A percentile compares a stretch with the other conserved stretches of the same genome.
Evolutionary conservation across 257 asterid genomes (phyloP).

Genomic region (Capsicum pubescens): DNA sequence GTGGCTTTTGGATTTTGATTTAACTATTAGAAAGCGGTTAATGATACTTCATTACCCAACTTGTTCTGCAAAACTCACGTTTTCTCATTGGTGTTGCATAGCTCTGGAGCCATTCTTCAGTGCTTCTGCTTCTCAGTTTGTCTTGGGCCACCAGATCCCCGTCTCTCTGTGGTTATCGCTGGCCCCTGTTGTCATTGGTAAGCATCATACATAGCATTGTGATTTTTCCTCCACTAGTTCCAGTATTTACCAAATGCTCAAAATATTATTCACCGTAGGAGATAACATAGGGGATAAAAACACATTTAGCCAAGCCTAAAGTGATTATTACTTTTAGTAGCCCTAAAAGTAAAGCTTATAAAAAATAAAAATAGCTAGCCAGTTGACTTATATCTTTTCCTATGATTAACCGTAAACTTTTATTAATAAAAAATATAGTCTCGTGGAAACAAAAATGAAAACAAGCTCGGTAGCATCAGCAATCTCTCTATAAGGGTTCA

Average conservation of each 20-base stretch:
- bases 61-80: neutral
- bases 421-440: too few species aligned
- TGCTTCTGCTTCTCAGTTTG: constrained; percentile 96
- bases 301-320: too few species aligned
- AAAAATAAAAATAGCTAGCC: too few species aligned
- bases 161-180: constrained; percentile 79
- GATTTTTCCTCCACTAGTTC: neutral
- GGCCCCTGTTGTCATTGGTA: constrained; percentile 95
- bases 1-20: neutral
- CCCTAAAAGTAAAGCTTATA: too few species aligned
- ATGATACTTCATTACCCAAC: neutral
- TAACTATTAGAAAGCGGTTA: neutral
- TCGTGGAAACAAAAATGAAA: too few species aligned
- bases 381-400: too few species aligned
- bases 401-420: too few species aligned
- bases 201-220: constrained; percentile 24
- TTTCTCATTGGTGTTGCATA: constrained; percentile 38
- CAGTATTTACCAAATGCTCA: neutral
- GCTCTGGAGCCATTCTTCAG: constrained; percentile 99
- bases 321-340: too few species aligned
- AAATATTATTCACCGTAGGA: neutral
- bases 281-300: neutral
- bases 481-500: too few species aligned
- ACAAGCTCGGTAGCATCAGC: too few species aligned
- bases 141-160: constrained; percentile 94